Base-by-base conservation (phyloP, 202 grass and related monocot genomes). In the Brachypodium distachyon region DNA sequence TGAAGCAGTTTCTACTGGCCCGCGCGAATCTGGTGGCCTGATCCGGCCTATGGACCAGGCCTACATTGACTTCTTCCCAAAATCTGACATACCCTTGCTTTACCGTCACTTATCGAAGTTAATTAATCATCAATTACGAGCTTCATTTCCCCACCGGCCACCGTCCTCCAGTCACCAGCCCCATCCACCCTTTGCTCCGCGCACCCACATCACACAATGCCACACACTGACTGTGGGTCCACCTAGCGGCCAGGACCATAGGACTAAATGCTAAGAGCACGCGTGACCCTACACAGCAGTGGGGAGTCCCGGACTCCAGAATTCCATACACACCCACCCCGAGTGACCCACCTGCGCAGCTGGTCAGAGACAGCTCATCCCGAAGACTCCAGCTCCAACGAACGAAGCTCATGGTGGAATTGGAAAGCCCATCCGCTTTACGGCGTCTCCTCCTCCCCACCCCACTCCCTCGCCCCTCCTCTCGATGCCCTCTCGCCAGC, bases 401-500 rank as follows among this genome's bases (percentile, higher is more conserved):
- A 13, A 64, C 28, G 28, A 12, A 18, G 71, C 64, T 34, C 18
- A 58, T 62, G 73, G 73, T 70, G 72, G 72, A 62, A 22, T 2
- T 12, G 33, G 21, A 83, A 77, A 83, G 62, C 6, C 72, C 0
- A 27, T 6, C 62, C 81, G 32, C 81, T 84, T 84, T 77, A 18
- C 61, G 53, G 16, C 55, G 36, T 48, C 18, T 12, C 74, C 58
- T 34, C 63, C 18, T 9, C 26, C 29, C 5, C 81, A n/a, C n/a
- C n/a, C n/a, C n/a, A n/a, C n/a, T n/a, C n/a, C n/a, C n/a, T n/a
- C n/a, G n/a, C n/a, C n/a, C 33, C 46, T 18, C 2, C n/a, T n/a
- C n/a, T n/a, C 78, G 47, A 80, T 85, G 86, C 81, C 74, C 72
- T 73, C 76, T 22, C 79, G 79, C 55, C 78, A 82, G 66, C 77